Conservation (phyloP, 768 basidiomycete species). For the Cystobasidium ongulense region DNA sequence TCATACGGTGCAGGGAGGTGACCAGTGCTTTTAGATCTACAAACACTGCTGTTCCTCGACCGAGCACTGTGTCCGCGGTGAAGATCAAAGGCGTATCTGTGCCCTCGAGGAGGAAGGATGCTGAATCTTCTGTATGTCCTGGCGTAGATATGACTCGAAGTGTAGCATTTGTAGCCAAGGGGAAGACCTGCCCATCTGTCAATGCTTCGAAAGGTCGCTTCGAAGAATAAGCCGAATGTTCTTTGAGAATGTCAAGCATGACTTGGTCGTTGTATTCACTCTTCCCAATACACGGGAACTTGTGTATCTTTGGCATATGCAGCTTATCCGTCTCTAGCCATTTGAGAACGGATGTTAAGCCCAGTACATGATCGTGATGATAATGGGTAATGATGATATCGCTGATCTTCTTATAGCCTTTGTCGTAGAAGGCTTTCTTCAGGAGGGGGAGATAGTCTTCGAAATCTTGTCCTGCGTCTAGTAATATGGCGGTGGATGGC, state of each 20-base stretch:
- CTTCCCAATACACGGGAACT: slow-evolving; percentile 41
- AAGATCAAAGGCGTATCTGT: slow-evolving; percentile 61
- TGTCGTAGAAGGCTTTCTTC: slow-evolving; percentile 45
- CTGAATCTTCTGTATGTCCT: slow-evolving; percentile 81
- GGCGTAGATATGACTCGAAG: slow-evolving; percentile 73
- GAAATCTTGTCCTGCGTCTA: slow-evolving; percentile 74
- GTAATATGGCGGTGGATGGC: slow-evolving; percentile 56
- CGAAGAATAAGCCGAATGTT: background rate
- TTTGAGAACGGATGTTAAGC: slow-evolving; percentile 61
- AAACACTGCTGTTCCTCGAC: slow-evolving; percentile 82
- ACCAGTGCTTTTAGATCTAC: slow-evolving; percentile 70
- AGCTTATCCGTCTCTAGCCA: slow-evolving; percentile 58
- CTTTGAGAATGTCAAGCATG: background rate
- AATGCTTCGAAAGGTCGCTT: background rate
- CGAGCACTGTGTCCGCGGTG: slow-evolving; percentile 83
- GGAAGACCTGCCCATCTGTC: slow-evolving; percentile 4
- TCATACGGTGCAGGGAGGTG: slow-evolving; percentile 51
- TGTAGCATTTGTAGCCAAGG: slow-evolving; percentile 46
- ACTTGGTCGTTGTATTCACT: slow-evolving; percentile 1
- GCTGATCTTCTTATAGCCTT: slow-evolving; percentile 55
- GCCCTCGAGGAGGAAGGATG: slow-evolving; percentile 61
- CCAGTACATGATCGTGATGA: slow-evolving; percentile 78
- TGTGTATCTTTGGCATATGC: slow-evolving; percentile 47
- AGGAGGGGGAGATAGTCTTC: slow-evolving; percentile 62
- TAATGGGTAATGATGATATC: slow-evolving; percentile 88